These are phyloP conservation scores for Spizellomyces punctatus DNA, from an alignment of 192 early-diverging fungal species.

Conservation along the genomic window DNA sequence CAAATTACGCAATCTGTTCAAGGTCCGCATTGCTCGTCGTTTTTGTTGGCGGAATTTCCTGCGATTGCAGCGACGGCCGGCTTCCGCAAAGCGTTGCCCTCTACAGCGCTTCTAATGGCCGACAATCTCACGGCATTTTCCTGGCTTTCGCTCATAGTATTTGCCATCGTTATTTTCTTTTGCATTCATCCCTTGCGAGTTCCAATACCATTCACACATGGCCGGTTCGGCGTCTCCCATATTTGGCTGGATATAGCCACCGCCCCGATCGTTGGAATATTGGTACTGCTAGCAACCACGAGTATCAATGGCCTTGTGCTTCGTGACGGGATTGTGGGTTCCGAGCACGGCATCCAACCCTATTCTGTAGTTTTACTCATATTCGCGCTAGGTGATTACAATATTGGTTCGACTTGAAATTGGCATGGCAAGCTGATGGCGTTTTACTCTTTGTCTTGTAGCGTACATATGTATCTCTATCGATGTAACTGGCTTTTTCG, in stretches of 20 bases:
- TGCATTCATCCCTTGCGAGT: conserved; percentile 61
- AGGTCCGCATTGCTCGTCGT: no score
- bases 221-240: neutral
- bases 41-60: no score
- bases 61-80: neutral
- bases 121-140: conserved; percentile 36
- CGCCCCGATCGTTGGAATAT: conserved; percentile 68
- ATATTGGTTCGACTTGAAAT: neutral
- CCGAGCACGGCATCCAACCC: conserved; percentile 61
- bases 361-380: conserved; percentile 83
- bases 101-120: neutral
- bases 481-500: conserved; percentile 75
- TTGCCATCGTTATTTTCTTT: conserved; percentile 59
- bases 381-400: conserved; percentile 63
- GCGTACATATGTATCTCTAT: conserved; percentile 85
- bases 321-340: conserved; percentile 63
- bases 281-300: conserved; percentile 66
- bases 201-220: conserved; percentile 49
- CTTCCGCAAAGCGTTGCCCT: neutral
- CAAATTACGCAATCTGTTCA: no score
- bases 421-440: neutral
- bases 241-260: conserved; percentile 65
- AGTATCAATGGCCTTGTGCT: conserved; percentile 55
- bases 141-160: conserved; percentile 62
- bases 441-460: conserved; percentile 1